Evolutionary conservation across 2,329 filamentous ascomycete species (phyloP).

Genomic region (Clonostachys sp.): DNA sequence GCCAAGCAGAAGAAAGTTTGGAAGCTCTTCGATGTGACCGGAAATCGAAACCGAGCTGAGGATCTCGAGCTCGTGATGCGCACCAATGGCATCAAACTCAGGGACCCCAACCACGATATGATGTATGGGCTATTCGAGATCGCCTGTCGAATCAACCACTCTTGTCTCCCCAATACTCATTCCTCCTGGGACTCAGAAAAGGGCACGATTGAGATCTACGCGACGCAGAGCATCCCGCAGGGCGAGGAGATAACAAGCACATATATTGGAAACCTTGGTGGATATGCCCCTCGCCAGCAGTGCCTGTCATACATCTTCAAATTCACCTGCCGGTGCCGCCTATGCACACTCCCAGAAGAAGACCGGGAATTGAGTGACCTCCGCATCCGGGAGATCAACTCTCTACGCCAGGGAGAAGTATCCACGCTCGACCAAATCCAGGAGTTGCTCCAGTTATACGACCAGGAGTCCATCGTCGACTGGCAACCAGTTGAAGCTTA

Average conservation of each 20-base stretch:
- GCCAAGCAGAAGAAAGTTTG: neutral
- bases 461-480: neutral
- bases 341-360: neutral
- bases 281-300: neutral
- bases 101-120: neutral
- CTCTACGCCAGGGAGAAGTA: neutral
- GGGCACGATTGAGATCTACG: neutral
- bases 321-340: slow-evolving; percentile 1
- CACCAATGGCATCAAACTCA: slow-evolving; percentile 1
- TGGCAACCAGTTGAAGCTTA: neutral
- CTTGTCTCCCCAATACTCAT: slow-evolving; percentile 1
- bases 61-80: neutral
- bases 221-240: neutral
- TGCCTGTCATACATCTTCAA: neutral
- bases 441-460: slow-evolving; percentile 1
- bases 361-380: neutral
- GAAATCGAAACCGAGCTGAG: no score
- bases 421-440: neutral
- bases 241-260: slow-evolving; percentile 2
- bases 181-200: neutral
- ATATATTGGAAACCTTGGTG: neutral
- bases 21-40: neutral
- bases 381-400: neutral
- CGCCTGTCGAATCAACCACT: slow-evolving; percentile 2
- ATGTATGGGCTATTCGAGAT: neutral